Evolutionary conservation across 306 rosid species (phyloP).

Genomic region (Vachellia collinsii): DNA sequence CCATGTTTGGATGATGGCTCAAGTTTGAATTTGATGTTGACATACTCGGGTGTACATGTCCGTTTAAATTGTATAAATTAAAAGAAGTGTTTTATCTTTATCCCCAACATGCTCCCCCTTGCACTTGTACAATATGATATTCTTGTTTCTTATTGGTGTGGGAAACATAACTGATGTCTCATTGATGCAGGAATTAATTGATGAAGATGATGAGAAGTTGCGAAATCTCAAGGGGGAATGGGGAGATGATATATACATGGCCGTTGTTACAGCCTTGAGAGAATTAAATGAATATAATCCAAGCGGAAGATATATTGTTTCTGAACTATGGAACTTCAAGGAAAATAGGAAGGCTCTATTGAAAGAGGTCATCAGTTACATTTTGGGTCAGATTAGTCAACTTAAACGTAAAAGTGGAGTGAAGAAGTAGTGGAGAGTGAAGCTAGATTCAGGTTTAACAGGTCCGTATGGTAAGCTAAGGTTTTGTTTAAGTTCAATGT

Average conservation of each 20-base stretch:
- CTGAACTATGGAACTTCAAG: conserved; percentile 81
- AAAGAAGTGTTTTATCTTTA: too few species aligned
- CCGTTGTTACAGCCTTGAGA: conserved; percentile 64
- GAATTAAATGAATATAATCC: conserved; percentile 81
- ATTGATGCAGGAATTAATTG: conserved; percentile 57
- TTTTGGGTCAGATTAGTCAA: conserved; percentile 50
- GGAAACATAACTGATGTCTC: not conserved
- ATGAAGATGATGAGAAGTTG: conserved; percentile 78
- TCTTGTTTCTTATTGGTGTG: not conserved
- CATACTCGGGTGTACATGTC: too few species aligned
- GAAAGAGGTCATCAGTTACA: conserved; percentile 75
- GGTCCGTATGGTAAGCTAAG: not conserved
- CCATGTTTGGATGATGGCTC: too few species aligned
- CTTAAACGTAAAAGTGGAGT: conserved; percentile 46
- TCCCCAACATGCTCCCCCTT: not conserved
- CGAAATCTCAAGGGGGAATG: conserved; percentile 69
- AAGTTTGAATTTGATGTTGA: too few species aligned
- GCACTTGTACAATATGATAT: not conserved
- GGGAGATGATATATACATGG: conserved; percentile 66
- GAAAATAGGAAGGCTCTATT: conserved; percentile 81
- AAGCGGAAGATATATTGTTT: conserved; percentile 71
- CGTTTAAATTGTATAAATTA: too few species aligned
- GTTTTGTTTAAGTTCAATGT: conserved; percentile 24
- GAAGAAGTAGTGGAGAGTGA: not conserved
- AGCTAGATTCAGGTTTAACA: not conserved